Percentiles rank a stretch among this genome's conserved stretches.
These are phyloP conservation scores for Fusarium odoratissimum DNA, from an alignment of 2,329 filamentous ascomycete species.

Conservation along the genomic window DNA sequence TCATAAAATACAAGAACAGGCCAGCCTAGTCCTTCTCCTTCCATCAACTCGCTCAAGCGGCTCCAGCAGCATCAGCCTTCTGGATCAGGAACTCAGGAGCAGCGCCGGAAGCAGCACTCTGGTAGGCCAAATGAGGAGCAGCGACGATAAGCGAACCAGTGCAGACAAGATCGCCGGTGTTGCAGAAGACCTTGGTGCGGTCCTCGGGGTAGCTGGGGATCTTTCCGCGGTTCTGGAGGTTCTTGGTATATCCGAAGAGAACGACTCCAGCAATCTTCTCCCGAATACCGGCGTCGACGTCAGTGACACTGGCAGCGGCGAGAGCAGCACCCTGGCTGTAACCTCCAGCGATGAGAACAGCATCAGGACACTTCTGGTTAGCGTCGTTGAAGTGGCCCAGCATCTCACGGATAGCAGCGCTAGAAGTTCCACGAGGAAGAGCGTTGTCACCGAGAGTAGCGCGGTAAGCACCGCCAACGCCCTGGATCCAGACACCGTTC, in stretches of 20 bases:
- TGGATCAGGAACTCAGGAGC: constrained; percentile 33
- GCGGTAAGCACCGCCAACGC: constrained; percentile 55
- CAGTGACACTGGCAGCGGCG: constrained; percentile 53
- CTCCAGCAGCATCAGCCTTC: constrained; percentile 23
- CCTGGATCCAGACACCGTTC: constrained; percentile 55
- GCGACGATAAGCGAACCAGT: constrained; percentile 49
- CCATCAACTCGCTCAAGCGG: not conserved
- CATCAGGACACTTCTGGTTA: constrained; percentile 56
- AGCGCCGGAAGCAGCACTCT: not conserved
- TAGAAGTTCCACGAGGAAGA: constrained; percentile 52
- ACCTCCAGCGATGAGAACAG: constrained; percentile 56
- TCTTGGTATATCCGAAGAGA: constrained; percentile 58
- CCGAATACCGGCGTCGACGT: constrained; percentile 46
- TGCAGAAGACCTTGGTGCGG: constrained; percentile 54
- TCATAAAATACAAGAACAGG: constrained; percentile 14
- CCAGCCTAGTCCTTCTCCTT: constrained; percentile 1
- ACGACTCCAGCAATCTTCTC: constrained; percentile 53
- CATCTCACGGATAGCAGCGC: constrained; percentile 54
- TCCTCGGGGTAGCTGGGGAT: constrained; percentile 53
- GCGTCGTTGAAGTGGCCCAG: constrained; percentile 55
- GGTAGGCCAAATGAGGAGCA: constrained; percentile 27
- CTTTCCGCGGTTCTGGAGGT: constrained; percentile 53
- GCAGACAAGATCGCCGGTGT: constrained; percentile 51
- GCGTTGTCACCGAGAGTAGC: constrained; percentile 52
- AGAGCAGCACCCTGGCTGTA: constrained; percentile 59